phyloP scores from a whole-genome alignment of 768 basidiomycete species.

The Neoboletus brunneissimus region DNA sequence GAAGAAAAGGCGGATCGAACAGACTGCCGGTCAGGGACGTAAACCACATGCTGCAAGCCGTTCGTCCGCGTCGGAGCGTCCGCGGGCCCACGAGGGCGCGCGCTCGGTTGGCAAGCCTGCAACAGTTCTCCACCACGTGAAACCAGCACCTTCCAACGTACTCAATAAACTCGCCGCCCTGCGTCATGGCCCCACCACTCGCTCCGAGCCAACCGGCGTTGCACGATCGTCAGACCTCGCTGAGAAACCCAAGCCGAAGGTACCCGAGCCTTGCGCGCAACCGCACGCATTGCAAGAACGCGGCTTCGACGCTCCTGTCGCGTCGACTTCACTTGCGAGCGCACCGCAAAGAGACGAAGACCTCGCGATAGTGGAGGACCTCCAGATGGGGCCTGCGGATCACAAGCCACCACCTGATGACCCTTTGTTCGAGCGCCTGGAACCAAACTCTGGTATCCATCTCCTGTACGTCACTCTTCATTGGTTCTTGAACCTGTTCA shows the following conservation, averaged over 20 bases:
- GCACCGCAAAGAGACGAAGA: slow-evolving; percentile 49
- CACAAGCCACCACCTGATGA: slow-evolving; percentile 71
- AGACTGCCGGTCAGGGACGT: slow-evolving; percentile 23
- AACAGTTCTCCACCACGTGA: slow-evolving; percentile 14
- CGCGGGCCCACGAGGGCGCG: slow-evolving; percentile 13
- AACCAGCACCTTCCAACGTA: slow-evolving; percentile 51
- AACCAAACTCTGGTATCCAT: slow-evolving; percentile 89
- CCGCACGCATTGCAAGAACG: slow-evolving; percentile 5
- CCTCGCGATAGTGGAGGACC: slow-evolving; percentile 70
- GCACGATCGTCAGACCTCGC: slow-evolving; percentile 29
- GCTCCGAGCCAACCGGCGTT: slow-evolving; percentile 25
- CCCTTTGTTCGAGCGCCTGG: slow-evolving; percentile 70
- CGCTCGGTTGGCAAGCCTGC: slow-evolving; percentile 5
- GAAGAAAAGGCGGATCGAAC: slow-evolving; percentile 46
- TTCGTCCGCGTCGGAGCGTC: slow-evolving; percentile 11
- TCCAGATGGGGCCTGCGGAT: slow-evolving; percentile 75
- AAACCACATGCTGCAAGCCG: slow-evolving; percentile 10
- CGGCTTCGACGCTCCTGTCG: background rate
- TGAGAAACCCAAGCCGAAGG: slow-evolving; percentile 15
- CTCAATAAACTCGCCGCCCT: slow-evolving; percentile 49
- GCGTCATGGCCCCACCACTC: slow-evolving; percentile 19
- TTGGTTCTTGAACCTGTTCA: background rate
- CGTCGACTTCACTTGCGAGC: slow-evolving; percentile 2
- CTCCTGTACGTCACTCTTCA: slow-evolving; percentile 56
- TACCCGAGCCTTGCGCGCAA: slow-evolving; percentile 3